Percentiles rank a stretch among this genome's conserved stretches.
Conservation (phyloP, 148 eudicot species). For the Camellia japonica region DNA sequence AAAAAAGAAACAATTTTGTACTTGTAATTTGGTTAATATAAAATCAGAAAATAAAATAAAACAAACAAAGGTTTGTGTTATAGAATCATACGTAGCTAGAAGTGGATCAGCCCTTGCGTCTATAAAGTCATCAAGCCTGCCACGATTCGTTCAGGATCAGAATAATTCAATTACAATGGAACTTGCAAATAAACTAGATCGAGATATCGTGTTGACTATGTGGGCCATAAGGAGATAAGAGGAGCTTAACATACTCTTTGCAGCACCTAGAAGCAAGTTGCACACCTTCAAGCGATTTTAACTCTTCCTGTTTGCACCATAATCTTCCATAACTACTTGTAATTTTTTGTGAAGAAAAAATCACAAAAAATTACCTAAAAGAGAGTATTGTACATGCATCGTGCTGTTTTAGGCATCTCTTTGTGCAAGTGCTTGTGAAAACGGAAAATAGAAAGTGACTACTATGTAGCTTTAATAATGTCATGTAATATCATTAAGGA, state of each 20-base stretch:
- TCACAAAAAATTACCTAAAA: not conserved
- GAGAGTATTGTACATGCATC: not conserved
- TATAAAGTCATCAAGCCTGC: constrained; percentile 27
- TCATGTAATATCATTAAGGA: not conserved
- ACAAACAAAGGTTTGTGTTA: not conserved
- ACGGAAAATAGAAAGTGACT: not conserved
- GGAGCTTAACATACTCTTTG: constrained; percentile 43
- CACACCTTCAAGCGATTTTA: constrained; percentile 39
- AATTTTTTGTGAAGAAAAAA: not conserved
- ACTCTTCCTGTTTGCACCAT: constrained; percentile 31
- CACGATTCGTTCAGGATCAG: not conserved
- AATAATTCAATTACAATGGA: not conserved
- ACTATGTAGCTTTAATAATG: too few relatives aligned
- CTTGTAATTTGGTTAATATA: not conserved
- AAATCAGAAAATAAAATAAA: not conserved
- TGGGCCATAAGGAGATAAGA: not conserved
- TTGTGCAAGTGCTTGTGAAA: not conserved
- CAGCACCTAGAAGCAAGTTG: constrained; percentile 47
- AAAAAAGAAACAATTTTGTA: not conserved
- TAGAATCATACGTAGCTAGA: constrained; percentile 4
- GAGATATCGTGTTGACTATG: not conserved
- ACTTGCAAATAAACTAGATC: not conserved
- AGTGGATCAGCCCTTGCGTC: constrained; percentile 36
- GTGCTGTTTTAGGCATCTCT: not conserved
- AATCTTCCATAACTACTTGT: not conserved